phyloP scores from a whole-genome alignment of 345 rosid genomes.

The Eucalyptus pumila region DNA sequence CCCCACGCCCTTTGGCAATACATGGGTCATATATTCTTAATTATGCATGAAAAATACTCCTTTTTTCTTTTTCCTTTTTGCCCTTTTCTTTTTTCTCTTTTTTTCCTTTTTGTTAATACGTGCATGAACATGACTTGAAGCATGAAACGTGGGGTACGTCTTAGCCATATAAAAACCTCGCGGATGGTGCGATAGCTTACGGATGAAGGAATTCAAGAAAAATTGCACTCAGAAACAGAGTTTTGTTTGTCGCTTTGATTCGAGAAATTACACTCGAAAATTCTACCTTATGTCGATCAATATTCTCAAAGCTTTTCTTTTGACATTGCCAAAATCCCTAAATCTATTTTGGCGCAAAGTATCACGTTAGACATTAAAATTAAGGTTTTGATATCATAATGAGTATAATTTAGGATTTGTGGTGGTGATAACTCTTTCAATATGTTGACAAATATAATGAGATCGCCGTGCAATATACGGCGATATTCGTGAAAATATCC shows the following conservation, averaged over 20 bases:
- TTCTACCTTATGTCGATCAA: not conserved
- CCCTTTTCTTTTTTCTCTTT: not conserved
- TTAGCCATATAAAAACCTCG: not conserved
- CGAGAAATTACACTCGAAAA: too few species aligned
- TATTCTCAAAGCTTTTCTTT: not conserved
- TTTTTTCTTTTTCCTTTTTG: not conserved
- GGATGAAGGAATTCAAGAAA: not conserved
- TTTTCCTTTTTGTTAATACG: not conserved
- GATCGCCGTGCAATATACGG: not conserved
- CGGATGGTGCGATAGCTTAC: not conserved
- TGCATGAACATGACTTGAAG: not conserved
- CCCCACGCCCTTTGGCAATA: not conserved
- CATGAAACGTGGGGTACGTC: not conserved
- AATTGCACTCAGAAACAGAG: not conserved
- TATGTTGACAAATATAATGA: not conserved
- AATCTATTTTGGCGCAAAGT: too few species aligned
- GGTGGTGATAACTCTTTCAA: not conserved
- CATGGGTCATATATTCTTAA: not conserved
- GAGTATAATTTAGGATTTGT: rapidly evolving
- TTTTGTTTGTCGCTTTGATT: not conserved
- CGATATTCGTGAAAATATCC: not conserved
- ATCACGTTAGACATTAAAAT: too few species aligned
- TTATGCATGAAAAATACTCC: not conserved
- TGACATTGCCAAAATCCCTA: not conserved
- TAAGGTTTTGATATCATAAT: not conserved